A percentile compares a stretch with the other conserved stretches of the same genome.
Evolutionary conservation across 164 flowering plant species (phyloP).

Genomic region (Buxus sempervirens): DNA sequence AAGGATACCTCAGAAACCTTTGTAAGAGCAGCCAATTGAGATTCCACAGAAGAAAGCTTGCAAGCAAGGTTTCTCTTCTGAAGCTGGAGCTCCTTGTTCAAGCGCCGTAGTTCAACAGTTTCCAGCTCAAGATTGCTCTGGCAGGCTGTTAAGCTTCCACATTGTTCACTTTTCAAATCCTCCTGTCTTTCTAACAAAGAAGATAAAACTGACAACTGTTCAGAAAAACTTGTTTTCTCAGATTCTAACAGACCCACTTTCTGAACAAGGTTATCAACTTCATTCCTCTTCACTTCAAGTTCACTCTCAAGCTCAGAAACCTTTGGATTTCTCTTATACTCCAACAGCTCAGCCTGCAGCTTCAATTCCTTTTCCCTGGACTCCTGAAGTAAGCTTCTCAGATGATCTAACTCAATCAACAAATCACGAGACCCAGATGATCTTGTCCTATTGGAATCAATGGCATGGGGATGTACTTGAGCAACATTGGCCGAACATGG

Average conservation of each 20-base stretch:
- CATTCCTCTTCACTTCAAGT: constrained; percentile 40
- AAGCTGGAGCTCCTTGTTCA: constrained; percentile 84
- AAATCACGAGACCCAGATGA: constrained; percentile 53
- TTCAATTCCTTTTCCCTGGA: constrained; percentile 69
- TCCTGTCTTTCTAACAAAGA: constrained; percentile 23
- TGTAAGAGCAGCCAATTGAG: constrained; percentile 44
- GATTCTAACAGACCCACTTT: constrained; percentile 44
- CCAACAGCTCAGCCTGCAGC: constrained; percentile 53
- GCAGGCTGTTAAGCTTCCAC: constrained; percentile 6
- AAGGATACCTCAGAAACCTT: constrained; percentile 59
- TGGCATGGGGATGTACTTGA: constrained; percentile 56
- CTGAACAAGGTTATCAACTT: constrained; percentile 33
- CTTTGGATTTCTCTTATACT: constrained; percentile 34
- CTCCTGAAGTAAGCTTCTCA: constrained; percentile 56
- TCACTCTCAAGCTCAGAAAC: constrained; percentile 49
- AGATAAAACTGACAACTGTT: constrained; percentile 35
- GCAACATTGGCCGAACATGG: constrained; percentile 43
- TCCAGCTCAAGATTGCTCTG: constrained; percentile 56
- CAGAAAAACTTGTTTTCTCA: constrained; percentile 43
- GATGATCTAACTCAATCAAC: constrained; percentile 61
- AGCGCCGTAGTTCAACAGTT: constrained; percentile 67
- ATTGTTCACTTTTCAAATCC: constrained; percentile 14
- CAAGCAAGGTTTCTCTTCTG: constrained; percentile 70
- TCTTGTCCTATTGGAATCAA: constrained; percentile 28
- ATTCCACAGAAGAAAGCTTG: constrained; percentile 54